Conservation (phyloP, 345 rosid species). For the Populus tremula region DNA sequence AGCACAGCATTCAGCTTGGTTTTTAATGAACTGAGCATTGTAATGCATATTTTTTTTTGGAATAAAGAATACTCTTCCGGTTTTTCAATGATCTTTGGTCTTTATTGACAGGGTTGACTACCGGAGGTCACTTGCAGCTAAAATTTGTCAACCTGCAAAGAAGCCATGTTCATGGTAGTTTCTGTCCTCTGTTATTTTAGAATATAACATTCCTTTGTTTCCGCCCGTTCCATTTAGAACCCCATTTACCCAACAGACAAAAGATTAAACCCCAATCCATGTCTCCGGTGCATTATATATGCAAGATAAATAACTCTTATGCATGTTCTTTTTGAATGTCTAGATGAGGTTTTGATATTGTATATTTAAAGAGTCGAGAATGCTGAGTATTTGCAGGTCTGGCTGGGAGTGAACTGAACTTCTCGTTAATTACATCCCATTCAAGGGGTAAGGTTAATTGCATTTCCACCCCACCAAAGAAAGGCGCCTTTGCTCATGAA, state of each 20-base stretch:
- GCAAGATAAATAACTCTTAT: neutral
- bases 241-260: neutral
- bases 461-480: slow-evolving; percentile 13
- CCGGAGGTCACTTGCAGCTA: slow-evolving; percentile 8
- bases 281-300: neutral
- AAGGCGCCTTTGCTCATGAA: slow-evolving; percentile 16
- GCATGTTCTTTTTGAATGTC: neutral
- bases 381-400: neutral
- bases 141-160: slow-evolving; percentile 8
- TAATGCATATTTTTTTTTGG: neutral
- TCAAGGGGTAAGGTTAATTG: neutral
- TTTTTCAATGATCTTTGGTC: neutral
- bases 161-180: slow-evolving; percentile 4
- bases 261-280: neutral
- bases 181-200: neutral
- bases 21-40: neutral
- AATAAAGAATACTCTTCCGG: neutral
- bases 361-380: neutral
- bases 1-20: neutral
- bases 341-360: neutral
- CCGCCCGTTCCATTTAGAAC: neutral
- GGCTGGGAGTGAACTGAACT: neutral
- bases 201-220: neutral
- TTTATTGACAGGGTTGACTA: neutral
- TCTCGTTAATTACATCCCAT: slow-evolving; percentile 8